Evolutionary conservation across 2,329 filamentous ascomycete genomes (phyloP), one percentile per base, ranked within the genome.

Genomic region (Hirsutella rhossiliensis): DNA sequence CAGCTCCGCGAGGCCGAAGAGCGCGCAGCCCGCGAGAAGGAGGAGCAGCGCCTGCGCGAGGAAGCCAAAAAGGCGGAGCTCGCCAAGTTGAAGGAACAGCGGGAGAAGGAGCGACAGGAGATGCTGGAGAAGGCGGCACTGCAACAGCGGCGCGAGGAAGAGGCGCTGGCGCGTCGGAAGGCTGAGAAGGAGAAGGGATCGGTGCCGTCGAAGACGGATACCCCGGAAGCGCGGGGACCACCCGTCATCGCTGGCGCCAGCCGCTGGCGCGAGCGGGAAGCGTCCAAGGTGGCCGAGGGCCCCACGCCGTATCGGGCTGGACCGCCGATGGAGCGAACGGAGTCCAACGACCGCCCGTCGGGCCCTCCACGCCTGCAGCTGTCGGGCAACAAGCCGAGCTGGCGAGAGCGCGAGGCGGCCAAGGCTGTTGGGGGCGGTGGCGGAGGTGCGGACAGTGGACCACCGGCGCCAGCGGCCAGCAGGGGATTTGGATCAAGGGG

Each of bases 121-220:
- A 66, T 69, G 47, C 59, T 75, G 49, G 78, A 82, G 66, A 76
- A 74, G 63, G 75, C 72, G 40, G 78, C 78, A 12, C 66, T 78
- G 53, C 90, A 96, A 66, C 80, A 78, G 54, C 78, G 87, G 59
- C 81, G 86, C 62, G 89, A 94, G 63, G 88, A 92, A 55, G 89
- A 95, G 63, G 89, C 87, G 15, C 79, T 89, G 65, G 84, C 83
- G 52, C 79, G 84, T 54, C 78, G 76, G 62, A 78, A 73, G 57
- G 81, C 74, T 47, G 78, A 78, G 62, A 86, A 78, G 65, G 76
- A 75, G 56, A 67, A 67, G 53, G 60, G 40, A 27, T 18, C 47
- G 17, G 40, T 45, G 41, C 48, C 39, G 38, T 43, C 38, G 8
- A 46, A 54, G 39, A 52, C 54, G 42, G 56, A 59, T 12, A 46